Percentiles rank a stretch among this genome's conserved stretches.
Conservation (phyloP, 2,329 filamentous ascomycete species). For the Alternaria hordeiaustralica region DNA sequence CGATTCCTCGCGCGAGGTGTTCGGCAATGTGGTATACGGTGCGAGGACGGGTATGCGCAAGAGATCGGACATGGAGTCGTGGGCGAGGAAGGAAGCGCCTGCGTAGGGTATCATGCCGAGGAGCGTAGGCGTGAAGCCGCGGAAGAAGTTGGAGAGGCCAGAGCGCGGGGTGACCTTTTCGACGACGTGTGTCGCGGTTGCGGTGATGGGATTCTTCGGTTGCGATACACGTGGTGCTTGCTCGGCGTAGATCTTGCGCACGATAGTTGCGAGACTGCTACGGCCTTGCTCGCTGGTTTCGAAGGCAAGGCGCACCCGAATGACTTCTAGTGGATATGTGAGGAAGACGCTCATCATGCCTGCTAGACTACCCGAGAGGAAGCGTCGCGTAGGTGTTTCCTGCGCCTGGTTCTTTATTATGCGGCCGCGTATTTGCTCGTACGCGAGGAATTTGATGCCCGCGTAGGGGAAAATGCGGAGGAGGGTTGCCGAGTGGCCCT, state of each 20-base stretch:
- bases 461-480: conserved; percentile 97
- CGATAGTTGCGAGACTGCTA: conserved; percentile 76
- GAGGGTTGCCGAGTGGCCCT: conserved; percentile 92
- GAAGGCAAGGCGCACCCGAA: conserved; percentile 90
- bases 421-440: conserved; percentile 87
- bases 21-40: conserved; percentile 75
- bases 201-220: conserved; percentile 46
- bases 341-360: conserved; percentile 93
- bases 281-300: conserved; percentile 81
- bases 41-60: conserved; percentile 74
- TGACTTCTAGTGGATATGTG: conserved; percentile 93
- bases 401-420: conserved; percentile 75
- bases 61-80: conserved; percentile 87
- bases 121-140: conserved; percentile 88
- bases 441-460: conserved; percentile 96
- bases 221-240: conserved; percentile 50
- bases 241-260: conserved; percentile 86
- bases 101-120: conserved; percentile 97
- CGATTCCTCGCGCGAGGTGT: conserved; percentile 53
- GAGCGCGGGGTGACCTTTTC: conserved; percentile 64
- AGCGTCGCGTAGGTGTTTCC: conserved; percentile 80
- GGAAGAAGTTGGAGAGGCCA: conserved; percentile 90
- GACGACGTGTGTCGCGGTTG: conserved; percentile 53
- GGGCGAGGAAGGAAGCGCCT: conserved; percentile 92
- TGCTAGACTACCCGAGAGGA: conserved; percentile 75